Evolutionary conservation across 2,329 filamentous ascomycete genomes (phyloP), one percentile per base, ranked within the genome.

Genomic region (Colletotrichum somersetense): DNA sequence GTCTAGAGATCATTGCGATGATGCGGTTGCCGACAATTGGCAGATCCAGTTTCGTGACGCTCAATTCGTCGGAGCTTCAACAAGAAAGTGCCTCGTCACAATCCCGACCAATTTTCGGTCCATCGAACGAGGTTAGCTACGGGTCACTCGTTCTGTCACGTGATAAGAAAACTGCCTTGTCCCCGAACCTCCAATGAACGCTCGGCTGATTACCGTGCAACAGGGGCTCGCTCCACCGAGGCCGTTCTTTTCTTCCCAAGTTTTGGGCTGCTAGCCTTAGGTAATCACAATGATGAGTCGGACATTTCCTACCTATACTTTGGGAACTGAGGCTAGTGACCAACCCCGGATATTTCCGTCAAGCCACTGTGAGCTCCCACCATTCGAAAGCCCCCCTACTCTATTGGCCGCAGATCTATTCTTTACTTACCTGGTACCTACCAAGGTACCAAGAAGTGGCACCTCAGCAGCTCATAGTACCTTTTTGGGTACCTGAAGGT

Each of bases 1-100:
- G 87, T 87, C 87, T 87, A 83, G 88, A 89, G 82, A 90, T 86
- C 88, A 90, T 90, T 80, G 85, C 90, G 86, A 82, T 84, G 84
- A 83, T 83, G 81, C 83, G 84, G 85, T 85, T 86, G 84, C 85
- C 85, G 84, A 85, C 84, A 84, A 87, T 88, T 85, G 85, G 83
- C 85, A 81, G 81, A 72, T 73, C 67, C 65, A 62, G 59, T 64
- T 72, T 73, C 73, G 68, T 74, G 68, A 72, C 68, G 73, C 70
- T 73, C 74, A 65, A 69, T 72, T 75, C 71, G 67, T 75, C 65
- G 73, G 67, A 68, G 64, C 72, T 72, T 72, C 70, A 65, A 70
- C 63, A 75, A 72, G 72, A 75, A 75, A 74, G 72, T 75, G 73
- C 73, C 73, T 74, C 73, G 72, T 66, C 50, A 58, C 52, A 64